phyloP scores from a whole-genome alignment of 73 alveolate genomes.

The Stentor roeselii region DNA sequence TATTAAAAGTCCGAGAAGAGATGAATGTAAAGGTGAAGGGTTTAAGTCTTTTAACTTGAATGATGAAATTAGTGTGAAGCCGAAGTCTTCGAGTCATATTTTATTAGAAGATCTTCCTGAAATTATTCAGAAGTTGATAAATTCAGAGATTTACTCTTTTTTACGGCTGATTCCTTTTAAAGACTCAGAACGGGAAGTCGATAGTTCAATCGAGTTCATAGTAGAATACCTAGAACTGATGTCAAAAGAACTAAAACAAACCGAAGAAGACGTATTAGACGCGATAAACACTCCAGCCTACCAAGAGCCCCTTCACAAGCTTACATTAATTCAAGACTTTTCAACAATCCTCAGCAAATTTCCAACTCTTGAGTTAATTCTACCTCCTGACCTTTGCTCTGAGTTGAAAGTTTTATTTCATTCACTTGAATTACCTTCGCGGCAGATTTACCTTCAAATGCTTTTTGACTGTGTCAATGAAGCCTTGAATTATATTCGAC shows the following conservation, averaged over 20 bases:
- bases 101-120: neutral
- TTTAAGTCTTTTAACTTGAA: no score
- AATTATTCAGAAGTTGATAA: neutral
- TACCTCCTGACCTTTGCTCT: neutral
- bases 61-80: no score
- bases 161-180: neutral
- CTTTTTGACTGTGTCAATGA: conserved; percentile 81
- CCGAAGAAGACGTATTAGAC: conserved; percentile 5
- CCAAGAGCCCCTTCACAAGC: neutral
- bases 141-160: neutral
- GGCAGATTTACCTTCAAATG: conserved; percentile 19
- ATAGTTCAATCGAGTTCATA: neutral
- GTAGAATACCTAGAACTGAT: neutral
- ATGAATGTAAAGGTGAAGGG: no score
- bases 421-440: neutral
- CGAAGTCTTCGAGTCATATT: no score
- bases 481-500: conserved; percentile 73
- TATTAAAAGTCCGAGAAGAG: no score
- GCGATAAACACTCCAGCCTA: conserved; percentile 12
- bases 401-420: neutral
- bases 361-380: neutral
- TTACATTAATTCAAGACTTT: neutral
- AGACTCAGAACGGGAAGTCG: neutral
- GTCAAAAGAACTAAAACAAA: neutral
- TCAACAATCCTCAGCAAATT: neutral